Evolutionary conservation across 176 grass and related monocot species (phyloP), one percentile per base, ranked within the genome.

Genomic region (Dactylis glomerata): DNA sequence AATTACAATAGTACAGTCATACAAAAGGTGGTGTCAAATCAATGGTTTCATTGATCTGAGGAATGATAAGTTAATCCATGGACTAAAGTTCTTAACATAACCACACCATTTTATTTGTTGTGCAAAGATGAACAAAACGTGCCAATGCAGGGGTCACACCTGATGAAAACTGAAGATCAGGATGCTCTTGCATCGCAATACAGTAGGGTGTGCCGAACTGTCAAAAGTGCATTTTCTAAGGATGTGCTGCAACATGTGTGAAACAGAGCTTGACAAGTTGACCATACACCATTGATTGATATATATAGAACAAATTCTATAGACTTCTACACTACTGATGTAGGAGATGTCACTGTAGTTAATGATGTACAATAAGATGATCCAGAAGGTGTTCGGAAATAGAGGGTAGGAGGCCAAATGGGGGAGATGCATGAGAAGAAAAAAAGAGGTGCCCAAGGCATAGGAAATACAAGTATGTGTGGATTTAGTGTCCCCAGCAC

Each of bases 121-220:
- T 92, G 38, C 89, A 92, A 52, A 89, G 83, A 75, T 92, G 83
- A 80, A 89, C 72, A 24, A 86, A 92, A 81, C 72, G 86, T 65
- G 90, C 75, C 13, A 92, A 83, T 81, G 58, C 62, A 45, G 74
- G 71, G 63, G 54, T 90, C 38, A 27, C 87, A 69, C 52, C 80
- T 66, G 76, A 84, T 63, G 66, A 81, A 78, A 80, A 73, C 26
- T 41, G 51, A 81, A 73, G 54, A 75, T 20, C 81, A 81, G 65
- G 81, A 88, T 69, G 44, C 73, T 63, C 57, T 87, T 51, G 30
- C 71, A 50, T 36, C 50, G 20, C 77, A 90, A 31, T 90, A 75
- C 57, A 65, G 12, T 62, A 68, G 81, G 62, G 45, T 93, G 36
- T 90, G 81, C 23, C 81, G 23, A 38, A 93, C 73, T 42, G 76